Evolutionary conservation across 192 early-diverging fungal species (phyloP).

Genomic region (Podila minutissima): DNA sequence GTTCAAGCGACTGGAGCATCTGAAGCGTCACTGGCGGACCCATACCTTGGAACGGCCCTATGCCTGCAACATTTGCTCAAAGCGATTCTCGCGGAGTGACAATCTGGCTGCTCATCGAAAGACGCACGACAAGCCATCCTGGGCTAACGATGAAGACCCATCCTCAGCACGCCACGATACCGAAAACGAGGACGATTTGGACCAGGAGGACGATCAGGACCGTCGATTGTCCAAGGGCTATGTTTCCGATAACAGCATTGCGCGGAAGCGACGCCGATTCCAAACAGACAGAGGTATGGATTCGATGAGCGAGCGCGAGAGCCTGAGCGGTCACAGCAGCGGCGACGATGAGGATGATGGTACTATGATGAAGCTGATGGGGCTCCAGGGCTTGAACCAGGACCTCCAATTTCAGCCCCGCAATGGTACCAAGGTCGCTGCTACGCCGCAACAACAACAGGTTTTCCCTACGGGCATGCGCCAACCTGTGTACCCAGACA

Average conservation of each 20-base stretch:
- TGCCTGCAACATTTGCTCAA: conserved; percentile 60
- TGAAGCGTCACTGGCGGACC: conserved; percentile 67
- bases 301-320: conserved; percentile 52
- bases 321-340: conserved; percentile 39
- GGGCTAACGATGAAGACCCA: conserved; percentile 43
- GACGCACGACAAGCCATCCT: conserved; percentile 59
- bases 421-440: not conserved
- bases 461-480: conserved; percentile 10
- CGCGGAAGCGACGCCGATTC: conserved; percentile 35
- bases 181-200: conserved; percentile 25
- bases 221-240: conserved; percentile 40
- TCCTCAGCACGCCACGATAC: conserved; percentile 17
- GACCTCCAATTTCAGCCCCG: conserved; percentile 2
- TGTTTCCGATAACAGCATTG: conserved; percentile 30
- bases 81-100: conserved; percentile 66
- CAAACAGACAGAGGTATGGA: conserved; percentile 34
- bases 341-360: conserved; percentile 42
- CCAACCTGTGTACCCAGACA: conserved; percentile 20
- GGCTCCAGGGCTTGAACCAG: conserved; percentile 1
- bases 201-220: conserved; percentile 31
- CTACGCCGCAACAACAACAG: not conserved
- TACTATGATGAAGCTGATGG: conserved; percentile 33
- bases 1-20: conserved; percentile 68
- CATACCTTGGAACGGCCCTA: conserved; percentile 70
- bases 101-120: conserved; percentile 69